Evolutionary conservation across 2,329 filamentous ascomycete species (phyloP), one percentile per base, ranked within the genome.

Genomic region (Stachybotrys echinatus): DNA sequence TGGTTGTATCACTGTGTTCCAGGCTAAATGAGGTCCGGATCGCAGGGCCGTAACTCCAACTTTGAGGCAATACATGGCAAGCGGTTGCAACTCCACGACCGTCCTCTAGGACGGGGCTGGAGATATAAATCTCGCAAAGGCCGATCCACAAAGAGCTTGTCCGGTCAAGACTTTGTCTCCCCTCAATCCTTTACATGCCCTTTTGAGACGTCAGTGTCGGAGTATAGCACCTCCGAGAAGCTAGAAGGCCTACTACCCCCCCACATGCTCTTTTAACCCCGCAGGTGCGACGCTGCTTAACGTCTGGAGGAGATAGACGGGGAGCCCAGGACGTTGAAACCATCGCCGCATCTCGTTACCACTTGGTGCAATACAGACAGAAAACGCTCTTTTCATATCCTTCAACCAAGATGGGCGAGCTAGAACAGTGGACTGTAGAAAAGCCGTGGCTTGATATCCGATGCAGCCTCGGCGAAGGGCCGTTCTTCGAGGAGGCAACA

Each of bases 401-500:
- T 34, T 14, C 2, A 34, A 14, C 14, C 27, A 34, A 8, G 10
- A 72, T 73, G 66, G 58, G 69, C 46, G 54, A 59, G 19, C 56
- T 76, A 23, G 72, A 80, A 55, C 66, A 71, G 52, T 83, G 78
- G 80, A 70, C 69, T 49, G 73, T 76, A 54, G 70, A 63, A 42
- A 63, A 75, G 66, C 77, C 79, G 6, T 83, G 78, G 69, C 74
- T 92, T 54, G 62, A 69, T 31, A 72, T 84, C 57, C 76, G 81
- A 56, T 89, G 86, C 70, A 74, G 71, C 14, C 77, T 92, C 23
- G 87, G 85, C 55, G 88, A 92, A 68, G 88, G 80, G 0, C 88
- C 88, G 1, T 89, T 83, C 70, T 89, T 84, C 71, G 87, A 91
- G 65, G 72, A 77, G 51, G 71, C 71, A 20, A 82, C 78, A 47